Conservation (phyloP, 345 rosid genomes). For the Lagerstroemia speciosa region DNA sequence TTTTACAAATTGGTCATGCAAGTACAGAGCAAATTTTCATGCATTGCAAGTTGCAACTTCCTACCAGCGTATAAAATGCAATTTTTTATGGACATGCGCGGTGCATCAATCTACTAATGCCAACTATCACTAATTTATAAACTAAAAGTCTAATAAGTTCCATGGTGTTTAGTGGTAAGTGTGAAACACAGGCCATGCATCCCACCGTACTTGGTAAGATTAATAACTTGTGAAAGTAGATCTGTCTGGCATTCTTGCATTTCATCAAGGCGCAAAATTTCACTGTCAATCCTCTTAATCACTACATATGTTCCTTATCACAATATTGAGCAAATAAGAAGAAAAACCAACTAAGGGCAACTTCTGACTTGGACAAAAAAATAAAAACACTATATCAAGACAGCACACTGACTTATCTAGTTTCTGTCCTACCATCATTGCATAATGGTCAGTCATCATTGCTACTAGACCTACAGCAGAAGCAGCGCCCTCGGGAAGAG, state of each 20-base stretch:
- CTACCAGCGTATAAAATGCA: not conserved
- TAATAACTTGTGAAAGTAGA: not conserved
- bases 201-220: not conserved
- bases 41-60: not conserved
- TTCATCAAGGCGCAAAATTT: not conserved
- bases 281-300: not conserved
- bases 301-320: not conserved
- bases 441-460: slow-evolving; percentile 96
- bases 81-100: not conserved
- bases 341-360: not conserved
- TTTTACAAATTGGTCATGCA: not conserved
- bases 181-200: not conserved
- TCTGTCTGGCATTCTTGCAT: not conserved
- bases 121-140: not conserved
- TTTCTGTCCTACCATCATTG: slow-evolving; percentile 53
- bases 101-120: not conserved
- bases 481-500: slow-evolving; percentile 92
- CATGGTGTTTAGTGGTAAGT: not conserved
- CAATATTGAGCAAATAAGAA: not conserved
- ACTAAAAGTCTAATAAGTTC: not conserved
- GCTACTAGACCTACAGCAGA: slow-evolving; percentile 92
- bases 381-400: not conserved
- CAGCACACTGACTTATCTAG: not conserved
- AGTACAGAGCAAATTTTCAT: not conserved
- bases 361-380: not conserved